A percentile compares a stretch with the other conserved stretches of the same genome.
Conservation (phyloP, 495 filamentous ascomycete genomes). For the Amorphotheca resinae region DNA sequence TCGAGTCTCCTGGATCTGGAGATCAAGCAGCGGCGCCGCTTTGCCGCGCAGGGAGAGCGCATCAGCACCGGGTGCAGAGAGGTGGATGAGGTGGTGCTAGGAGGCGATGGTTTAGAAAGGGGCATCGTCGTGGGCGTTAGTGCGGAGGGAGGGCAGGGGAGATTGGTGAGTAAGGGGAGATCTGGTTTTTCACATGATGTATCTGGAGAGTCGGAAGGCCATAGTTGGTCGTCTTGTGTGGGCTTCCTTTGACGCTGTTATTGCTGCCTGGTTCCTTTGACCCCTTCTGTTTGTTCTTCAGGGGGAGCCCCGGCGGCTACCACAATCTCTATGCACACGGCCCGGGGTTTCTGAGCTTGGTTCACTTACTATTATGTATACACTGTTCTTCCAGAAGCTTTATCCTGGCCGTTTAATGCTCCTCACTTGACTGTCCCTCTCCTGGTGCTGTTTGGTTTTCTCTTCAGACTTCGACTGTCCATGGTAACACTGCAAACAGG, state of each 20-base stretch:
- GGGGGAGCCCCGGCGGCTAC: too few species aligned
- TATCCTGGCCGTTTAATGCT: too few species aligned
- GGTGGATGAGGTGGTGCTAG: conserved; percentile 32
- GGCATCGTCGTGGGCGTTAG: conserved; percentile 38
- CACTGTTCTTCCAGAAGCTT: too few species aligned
- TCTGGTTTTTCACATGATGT: conserved; percentile 3
- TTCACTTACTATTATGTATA: too few species aligned
- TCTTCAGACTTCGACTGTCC: too few species aligned
- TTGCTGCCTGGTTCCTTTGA: neutral
- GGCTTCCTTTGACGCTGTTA: neutral
- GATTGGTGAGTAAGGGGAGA: conserved; percentile 22
- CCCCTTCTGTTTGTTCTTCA: too few species aligned
- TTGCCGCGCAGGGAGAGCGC: conserved; percentile 5
- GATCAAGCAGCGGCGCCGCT: conserved; percentile 10
- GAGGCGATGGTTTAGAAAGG: conserved; percentile 28
- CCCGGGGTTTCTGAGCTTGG: too few species aligned
- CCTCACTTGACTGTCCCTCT: too few species aligned
- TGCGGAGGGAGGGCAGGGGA: conserved; percentile 30
- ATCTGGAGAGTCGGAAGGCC: neutral
- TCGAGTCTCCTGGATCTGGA: conserved; percentile 13
- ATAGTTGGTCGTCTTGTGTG: neutral
- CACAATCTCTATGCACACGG: too few species aligned
- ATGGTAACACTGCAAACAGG: too few species aligned
- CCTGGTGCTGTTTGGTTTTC: too few species aligned
- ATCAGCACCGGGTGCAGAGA: conserved; percentile 27